Evolutionary conservation across 192 early-diverging fungal genomes (phyloP).

Genomic region (Geranomyces michiganensis): DNA sequence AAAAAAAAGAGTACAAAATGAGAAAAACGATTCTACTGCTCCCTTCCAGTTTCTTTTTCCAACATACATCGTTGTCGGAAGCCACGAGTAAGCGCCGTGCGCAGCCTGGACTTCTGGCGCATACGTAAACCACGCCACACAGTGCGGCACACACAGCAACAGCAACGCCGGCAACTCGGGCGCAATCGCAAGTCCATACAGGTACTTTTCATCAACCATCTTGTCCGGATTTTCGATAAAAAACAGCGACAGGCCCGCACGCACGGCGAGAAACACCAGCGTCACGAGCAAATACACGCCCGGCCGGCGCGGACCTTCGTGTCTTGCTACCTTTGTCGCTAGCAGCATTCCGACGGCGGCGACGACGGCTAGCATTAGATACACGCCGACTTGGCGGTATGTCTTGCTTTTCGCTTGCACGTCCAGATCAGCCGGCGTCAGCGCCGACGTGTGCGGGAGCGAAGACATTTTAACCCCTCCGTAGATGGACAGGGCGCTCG

Average conservation of each 20-base stretch:
- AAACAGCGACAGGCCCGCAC: background rate
- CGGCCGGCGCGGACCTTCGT: background rate
- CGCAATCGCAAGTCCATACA: conserved; percentile 17
- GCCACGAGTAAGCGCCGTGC: background rate
- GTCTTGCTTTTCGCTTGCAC: background rate
- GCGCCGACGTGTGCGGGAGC: conserved; percentile 6
- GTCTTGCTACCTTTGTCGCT: background rate
- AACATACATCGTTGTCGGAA: background rate
- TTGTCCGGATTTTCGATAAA: background rate
- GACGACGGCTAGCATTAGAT: conserved; percentile 5
- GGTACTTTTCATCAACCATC: background rate
- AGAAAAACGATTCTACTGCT: too few species aligned
- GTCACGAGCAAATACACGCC: background rate
- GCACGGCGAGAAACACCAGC: background rate
- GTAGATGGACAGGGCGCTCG: background rate
- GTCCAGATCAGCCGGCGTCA: background rate
- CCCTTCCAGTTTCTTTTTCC: too few species aligned
- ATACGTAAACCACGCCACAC: background rate
- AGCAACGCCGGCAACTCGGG: conserved; percentile 11
- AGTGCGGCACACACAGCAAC: conserved; percentile 1
- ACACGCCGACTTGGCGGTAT: conserved; percentile 3
- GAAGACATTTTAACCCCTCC: conserved; percentile 7
- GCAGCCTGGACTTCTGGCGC: background rate
- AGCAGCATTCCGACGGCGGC: background rate
- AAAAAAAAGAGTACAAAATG: background rate